Evolutionary conservation across 2,329 filamentous ascomycete genomes (phyloP).

Genomic region (Purpureocillium lavendulum): DNA sequence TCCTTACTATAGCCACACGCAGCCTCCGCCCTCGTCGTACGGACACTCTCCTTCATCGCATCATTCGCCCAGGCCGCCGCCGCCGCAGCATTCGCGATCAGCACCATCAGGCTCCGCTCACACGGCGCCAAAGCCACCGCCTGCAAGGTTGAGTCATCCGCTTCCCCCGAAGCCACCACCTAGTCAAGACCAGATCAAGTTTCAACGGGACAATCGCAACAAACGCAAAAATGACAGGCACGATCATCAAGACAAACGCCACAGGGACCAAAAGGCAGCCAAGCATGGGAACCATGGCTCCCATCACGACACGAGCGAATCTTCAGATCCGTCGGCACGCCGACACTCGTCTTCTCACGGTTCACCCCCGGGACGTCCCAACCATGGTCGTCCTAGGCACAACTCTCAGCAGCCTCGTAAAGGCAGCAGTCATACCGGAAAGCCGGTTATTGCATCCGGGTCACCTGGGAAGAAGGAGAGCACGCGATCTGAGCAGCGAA

Average conservation of each 20-base stretch:
- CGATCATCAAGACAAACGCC: constrained; percentile 17
- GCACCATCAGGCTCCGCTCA: not conserved
- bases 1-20: constrained; percentile 1
- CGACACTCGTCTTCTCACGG: not conserved
- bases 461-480: not conserved
- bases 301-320: not conserved
- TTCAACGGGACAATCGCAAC: constrained; percentile 18
- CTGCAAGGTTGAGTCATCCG: constrained; percentile 11
- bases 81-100: not conserved
- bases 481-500: not conserved
- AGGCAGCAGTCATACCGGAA: not conserved
- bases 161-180: constrained; percentile 23
- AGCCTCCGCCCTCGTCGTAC: not conserved
- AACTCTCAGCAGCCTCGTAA: not conserved
- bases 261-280: constrained; percentile 14
- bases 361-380: not conserved
- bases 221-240: constrained; percentile 24
- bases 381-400: too few species aligned
- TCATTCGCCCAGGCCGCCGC: not conserved
- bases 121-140: constrained; percentile 6
- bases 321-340: not conserved
- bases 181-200: constrained; percentile 17
- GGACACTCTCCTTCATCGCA: not conserved
- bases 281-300: not conserved
- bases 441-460: not conserved